Conservation (phyloP, 2,329 filamentous ascomycete genomes). For the Helicocarpus griseus region DNA sequence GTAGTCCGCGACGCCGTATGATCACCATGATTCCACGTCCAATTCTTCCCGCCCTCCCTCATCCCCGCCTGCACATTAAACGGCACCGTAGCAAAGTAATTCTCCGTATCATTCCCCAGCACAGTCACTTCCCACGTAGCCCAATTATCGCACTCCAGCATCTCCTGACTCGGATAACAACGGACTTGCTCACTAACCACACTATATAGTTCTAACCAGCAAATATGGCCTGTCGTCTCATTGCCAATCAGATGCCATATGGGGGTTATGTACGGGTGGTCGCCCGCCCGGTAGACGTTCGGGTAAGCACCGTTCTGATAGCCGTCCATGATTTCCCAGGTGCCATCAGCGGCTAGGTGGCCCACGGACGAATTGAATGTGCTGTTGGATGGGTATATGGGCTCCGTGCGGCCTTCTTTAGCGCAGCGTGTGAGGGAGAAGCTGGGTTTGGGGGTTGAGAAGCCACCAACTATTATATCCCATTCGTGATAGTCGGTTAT, state of each 20-base stretch:
- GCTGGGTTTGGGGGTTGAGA: constrained; percentile 1
- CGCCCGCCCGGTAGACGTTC: background rate
- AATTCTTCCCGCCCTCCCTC: background rate
- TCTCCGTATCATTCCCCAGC: constrained; percentile 4
- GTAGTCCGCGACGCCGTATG: background rate
- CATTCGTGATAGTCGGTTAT: constrained; percentile 1
- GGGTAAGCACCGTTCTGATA: background rate
- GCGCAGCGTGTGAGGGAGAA: background rate
- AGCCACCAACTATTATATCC: constrained; percentile 1
- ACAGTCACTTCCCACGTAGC: background rate
- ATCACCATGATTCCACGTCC: background rate
- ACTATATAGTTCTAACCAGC: constrained; percentile 2
- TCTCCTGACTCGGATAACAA: background rate
- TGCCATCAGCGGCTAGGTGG: background rate
- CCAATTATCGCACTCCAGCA: background rate
- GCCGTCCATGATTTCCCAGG: constrained; percentile 1
- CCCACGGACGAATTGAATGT: constrained; percentile 1
- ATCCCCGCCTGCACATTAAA: constrained; percentile 3
- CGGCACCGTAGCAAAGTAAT: constrained; percentile 4
- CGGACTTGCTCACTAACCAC: background rate
- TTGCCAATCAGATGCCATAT: background rate
- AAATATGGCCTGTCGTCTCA: background rate
- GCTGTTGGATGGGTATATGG: constrained; percentile 1
- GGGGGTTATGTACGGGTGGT: background rate
- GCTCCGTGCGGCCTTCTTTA: constrained; percentile 1